Evolutionary conservation across 257 asterid genomes (phyloP), one percentile per base, ranked within the genome.

Genomic region (Solanum virginianum): DNA sequence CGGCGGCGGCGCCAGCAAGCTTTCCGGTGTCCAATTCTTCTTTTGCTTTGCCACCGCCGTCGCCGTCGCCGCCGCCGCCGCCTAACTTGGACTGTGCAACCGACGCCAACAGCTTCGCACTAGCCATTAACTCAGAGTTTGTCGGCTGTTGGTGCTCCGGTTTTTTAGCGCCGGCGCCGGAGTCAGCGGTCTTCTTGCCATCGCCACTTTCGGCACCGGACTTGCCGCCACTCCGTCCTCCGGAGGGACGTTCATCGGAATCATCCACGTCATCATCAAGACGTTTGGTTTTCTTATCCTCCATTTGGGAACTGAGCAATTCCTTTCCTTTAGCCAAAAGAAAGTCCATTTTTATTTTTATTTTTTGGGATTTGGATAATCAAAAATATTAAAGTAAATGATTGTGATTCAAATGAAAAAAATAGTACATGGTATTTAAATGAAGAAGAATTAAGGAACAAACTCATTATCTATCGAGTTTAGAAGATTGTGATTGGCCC

Each of bases 1-100:
- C 85, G 8, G 88, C 91, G 9, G 91, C 91, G 8, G 91, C 91
- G 1, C 85, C 90, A 4, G 91, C 90, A 8, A 85, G 86, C 82
- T 89, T 85, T 29, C 17, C 81, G 22, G 86, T 80, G 53, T 89
- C 90, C 22, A 81, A 83, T 81, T 87, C 84, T 41, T 84, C 53
- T 14, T 87, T 54, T 83, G 85, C 32, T 13, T 70, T 70, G 3
- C 54, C 16, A 0, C 26, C 62, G 22, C 5, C 43, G 0, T n/a
- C n/a, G n/a, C n/a, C n/a, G n/a, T n/a, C n/a, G n/a, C 26, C 62
- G 22, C 69, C 53, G 45, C 77, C 53, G 45, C 77, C 15, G 8
- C 53, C 51, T 45, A 88, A 41, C 15, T 79, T 55, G 12, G 88
- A 57, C 20, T 70, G 84, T 84, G 87, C 86, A 26, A 89, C 88